Base-by-base conservation (phyloP, 768 basidiomycete genomes). In the Agaricus sinodeliciosus region DNA sequence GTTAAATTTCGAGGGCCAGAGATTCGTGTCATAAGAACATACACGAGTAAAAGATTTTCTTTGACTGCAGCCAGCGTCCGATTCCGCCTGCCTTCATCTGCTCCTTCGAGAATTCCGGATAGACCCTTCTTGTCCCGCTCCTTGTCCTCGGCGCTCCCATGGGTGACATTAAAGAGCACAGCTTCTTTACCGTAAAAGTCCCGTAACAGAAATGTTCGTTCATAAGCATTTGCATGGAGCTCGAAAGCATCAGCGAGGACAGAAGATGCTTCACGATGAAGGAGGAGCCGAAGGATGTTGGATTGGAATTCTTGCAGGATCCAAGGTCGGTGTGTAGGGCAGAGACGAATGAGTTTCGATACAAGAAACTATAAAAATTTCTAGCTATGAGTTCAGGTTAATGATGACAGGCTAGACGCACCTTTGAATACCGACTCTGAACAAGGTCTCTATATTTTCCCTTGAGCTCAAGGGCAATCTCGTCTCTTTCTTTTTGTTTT, bases 111-210 rank as follows among this genome's bases (percentile, higher is more conserved):
- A 2, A 90, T 69, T 1, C 84, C 87, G 13, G 72, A 71, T 43
- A 95, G 67, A 0, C 89, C 88, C 55, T 78, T 81, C 64, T 78
- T 84, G 4, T 80, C 78, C 12, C 70, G 69, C 56, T 81, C 85
- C 63, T 82, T 84, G 43, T 86, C 82, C 46, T 78, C 78, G 0
- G 74, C 77, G 42, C 78, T 83, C 12, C 81, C 82, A 16, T 63
- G 70, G 0, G 73, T 78, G 5, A 77, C 58, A 5, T 69, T 73
- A 67, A 95, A 92, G 27, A 97, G 68, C 2, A 77, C 72, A 0
- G 84, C 85, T 65, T 97, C 94, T 65, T 88, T 90, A 12, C 94
- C 94, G 58, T 93, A 97, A 57, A 96, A 92, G 55, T 93, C 90
- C 15, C 86, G 81, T 5, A 95, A 71, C 4, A 97, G 74, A 18